Percentiles rank a stretch among this genome's conserved stretches.
Evolutionary conservation across 2,329 filamentous ascomycete species (phyloP).

Genomic region (Calonectria fujianensis): DNA sequence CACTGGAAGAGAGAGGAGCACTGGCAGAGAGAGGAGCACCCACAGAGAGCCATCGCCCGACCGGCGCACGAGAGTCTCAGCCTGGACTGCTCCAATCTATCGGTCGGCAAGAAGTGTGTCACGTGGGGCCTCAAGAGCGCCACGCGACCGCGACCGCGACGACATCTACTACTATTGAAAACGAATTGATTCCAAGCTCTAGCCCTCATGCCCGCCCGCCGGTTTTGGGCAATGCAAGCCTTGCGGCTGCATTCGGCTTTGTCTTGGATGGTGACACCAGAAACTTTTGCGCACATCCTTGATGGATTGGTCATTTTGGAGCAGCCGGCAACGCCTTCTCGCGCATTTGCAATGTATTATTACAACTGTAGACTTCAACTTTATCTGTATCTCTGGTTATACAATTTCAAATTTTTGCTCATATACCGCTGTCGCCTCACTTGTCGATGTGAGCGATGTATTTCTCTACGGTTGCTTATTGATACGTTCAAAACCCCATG

Average conservation of each 20-base stretch:
- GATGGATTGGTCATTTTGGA: neutral
- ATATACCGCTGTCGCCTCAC: too few species aligned
- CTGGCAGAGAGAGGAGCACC: neutral
- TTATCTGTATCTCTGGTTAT: neutral
- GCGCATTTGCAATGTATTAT: neutral
- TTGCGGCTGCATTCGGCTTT: neutral
- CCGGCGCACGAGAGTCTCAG: neutral
- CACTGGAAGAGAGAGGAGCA: neutral
- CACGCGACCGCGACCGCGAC: neutral
- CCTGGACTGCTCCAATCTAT: constrained; percentile 8
- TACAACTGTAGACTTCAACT: neutral
- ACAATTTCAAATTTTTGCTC: too few species aligned
- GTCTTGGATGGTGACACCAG: neutral
- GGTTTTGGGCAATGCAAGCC: neutral
- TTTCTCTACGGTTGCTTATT: too few species aligned
- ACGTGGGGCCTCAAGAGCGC: constrained; percentile 1
- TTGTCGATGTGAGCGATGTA: too few species aligned
- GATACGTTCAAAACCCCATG: too few species aligned
- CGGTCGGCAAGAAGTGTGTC: constrained; percentile 9
- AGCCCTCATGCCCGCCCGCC: neutral
- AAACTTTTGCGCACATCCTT: neutral
- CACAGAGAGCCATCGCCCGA: neutral
- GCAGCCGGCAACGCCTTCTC: neutral
- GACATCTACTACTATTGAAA: constrained; percentile 5
- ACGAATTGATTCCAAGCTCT: neutral